A percentile compares a stretch with the other conserved stretches of the same genome.
Conservation (phyloP, 2,329 filamentous ascomycete genomes). For the Diplocarpon rosae region DNA sequence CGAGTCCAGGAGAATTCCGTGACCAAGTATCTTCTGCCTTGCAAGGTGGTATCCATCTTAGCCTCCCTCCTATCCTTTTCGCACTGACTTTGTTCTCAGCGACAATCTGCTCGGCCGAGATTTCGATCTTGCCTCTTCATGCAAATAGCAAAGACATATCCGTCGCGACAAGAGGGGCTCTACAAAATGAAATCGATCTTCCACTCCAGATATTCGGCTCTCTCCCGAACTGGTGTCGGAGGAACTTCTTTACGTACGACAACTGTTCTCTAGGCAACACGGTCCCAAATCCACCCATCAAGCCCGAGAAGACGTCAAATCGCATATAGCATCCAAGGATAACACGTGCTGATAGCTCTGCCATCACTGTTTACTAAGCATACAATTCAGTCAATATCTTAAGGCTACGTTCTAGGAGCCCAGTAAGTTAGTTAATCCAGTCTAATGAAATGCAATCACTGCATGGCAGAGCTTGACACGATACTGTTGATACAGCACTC, state of each 20-base stretch:
- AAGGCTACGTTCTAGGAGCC: constrained; percentile 83
- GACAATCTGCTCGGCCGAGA: constrained; percentile 54
- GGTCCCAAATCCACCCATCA: constrained; percentile 70
- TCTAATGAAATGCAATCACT: constrained; percentile 52
- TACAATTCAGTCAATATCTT: constrained; percentile 70
- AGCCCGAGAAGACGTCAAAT: constrained; percentile 74
- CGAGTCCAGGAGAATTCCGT: constrained; percentile 47
- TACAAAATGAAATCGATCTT: constrained; percentile 57
- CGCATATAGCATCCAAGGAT: constrained; percentile 83
- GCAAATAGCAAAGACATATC: constrained; percentile 74
- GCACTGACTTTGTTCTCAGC: constrained; percentile 46
- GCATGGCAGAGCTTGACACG: no score
- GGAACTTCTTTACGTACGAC: constrained; percentile 37
- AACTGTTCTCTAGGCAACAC: constrained; percentile 74
- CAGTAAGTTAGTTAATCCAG: constrained; percentile 83
- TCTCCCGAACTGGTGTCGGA: constrained; percentile 43
- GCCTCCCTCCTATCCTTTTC: constrained; percentile 33
- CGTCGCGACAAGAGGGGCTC: constrained; percentile 62
- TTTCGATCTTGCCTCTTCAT: constrained; percentile 50
- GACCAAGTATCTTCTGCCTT: constrained; percentile 50
- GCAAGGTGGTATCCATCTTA: constrained; percentile 50
- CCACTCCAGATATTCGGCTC: constrained; percentile 51
- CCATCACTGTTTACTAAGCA: constrained; percentile 62
- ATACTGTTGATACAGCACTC: no score
- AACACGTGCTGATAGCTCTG: constrained; percentile 58